Conservation (phyloP, 192 early-diverging fungal species). For the Linnemannia exigua region DNA sequence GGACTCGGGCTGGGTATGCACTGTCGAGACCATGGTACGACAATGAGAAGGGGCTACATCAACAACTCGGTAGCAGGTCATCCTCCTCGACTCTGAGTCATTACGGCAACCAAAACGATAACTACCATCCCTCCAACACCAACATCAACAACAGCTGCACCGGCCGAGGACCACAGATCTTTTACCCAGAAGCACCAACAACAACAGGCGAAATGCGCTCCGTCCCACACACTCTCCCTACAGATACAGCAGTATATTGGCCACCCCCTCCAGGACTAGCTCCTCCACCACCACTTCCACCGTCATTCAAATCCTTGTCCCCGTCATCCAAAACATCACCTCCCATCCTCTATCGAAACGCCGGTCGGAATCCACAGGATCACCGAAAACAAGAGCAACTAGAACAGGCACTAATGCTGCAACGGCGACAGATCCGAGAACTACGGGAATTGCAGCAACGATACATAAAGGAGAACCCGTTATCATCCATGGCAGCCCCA, state of each 20-base stretch:
- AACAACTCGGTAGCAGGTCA: not conserved
- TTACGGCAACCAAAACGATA: not conserved
- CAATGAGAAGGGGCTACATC: not conserved
- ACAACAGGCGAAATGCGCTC: not conserved
- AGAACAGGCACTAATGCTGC: not conserved
- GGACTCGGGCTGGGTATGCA: not conserved
- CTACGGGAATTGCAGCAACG: not conserved
- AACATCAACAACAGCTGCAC: not conserved
- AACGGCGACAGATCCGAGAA: not conserved
- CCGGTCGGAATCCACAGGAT: not conserved
- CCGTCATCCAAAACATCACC: not conserved
- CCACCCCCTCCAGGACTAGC: not conserved
- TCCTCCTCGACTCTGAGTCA: not conserved
- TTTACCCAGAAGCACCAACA: not conserved
- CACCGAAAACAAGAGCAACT: not conserved
- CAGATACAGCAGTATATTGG: not conserved
- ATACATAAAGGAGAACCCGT: not conserved
- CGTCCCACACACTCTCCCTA: not conserved
- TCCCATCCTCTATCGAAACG: not conserved
- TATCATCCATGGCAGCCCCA: not conserved
- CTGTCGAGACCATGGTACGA: not conserved
- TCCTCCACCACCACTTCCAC: not conserved
- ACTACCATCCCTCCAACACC: not conserved
- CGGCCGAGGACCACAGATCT: not conserved
- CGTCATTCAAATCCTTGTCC: not conserved